Conservation (phyloP, 2,329 filamentous ascomycete genomes). For the Verticillium longisporum region DNA sequence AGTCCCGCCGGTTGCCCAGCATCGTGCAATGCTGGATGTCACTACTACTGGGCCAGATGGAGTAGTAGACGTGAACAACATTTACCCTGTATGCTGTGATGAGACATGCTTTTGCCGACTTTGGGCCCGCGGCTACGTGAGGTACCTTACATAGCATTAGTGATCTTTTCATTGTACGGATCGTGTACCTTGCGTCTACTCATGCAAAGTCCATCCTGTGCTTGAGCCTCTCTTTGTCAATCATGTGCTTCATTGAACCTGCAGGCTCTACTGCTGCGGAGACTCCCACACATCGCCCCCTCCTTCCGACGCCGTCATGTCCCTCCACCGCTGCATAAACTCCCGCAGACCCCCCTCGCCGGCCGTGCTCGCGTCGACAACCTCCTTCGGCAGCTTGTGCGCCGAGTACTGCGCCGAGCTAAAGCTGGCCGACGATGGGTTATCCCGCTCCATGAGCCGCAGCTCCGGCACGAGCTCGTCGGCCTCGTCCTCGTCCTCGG, state of each 20-base stretch:
- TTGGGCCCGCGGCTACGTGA: too few relatives aligned
- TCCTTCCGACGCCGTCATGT: constrained; percentile 37
- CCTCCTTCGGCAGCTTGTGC: constrained; percentile 90
- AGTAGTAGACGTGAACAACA: too few relatives aligned
- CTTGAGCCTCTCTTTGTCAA: not conserved
- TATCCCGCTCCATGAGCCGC: constrained; percentile 72
- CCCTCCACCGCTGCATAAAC: constrained; percentile 70
- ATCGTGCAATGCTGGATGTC: too few relatives aligned
- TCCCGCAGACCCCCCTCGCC: constrained; percentile 74
- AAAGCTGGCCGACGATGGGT: constrained; percentile 85
- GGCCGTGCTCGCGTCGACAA: constrained; percentile 64
- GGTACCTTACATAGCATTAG: too few relatives aligned
- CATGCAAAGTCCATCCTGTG: too few relatives aligned
- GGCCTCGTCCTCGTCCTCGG: constrained; percentile 27
- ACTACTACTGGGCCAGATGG: too few relatives aligned
- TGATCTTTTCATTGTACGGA: too few relatives aligned
- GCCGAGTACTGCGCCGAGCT: constrained; percentile 83
- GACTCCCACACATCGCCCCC: constrained; percentile 32
- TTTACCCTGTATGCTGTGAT: too few relatives aligned
- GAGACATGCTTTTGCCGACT: too few relatives aligned
- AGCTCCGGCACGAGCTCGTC: constrained; percentile 60
- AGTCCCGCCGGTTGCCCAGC: too few relatives aligned
- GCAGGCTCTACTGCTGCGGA: not conserved
- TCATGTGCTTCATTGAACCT: not conserved
- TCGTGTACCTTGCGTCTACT: too few relatives aligned